Evolutionary conservation across 495 filamentous ascomycete species (phyloP).

Genomic region (Aspergillus sclerotioniger): DNA sequence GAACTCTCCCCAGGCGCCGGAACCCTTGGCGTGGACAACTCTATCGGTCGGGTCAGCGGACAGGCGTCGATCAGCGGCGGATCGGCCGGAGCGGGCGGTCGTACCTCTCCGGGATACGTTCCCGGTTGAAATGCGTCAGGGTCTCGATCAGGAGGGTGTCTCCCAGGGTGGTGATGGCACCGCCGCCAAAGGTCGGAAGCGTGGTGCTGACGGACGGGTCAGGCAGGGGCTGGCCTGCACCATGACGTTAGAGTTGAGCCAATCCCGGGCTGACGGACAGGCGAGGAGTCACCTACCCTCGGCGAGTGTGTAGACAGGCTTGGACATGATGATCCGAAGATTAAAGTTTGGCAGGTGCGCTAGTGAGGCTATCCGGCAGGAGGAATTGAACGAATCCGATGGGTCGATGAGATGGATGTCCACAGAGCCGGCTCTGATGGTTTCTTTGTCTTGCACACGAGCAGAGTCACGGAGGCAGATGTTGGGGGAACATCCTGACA

Average conservation of each 20-base stretch:
- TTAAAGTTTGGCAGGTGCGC: not conserved
- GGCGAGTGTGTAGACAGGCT: slow-evolving; percentile 21
- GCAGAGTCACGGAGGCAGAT: not conserved
- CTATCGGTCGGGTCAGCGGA: slow-evolving; percentile 25
- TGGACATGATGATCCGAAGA: slow-evolving; percentile 15
- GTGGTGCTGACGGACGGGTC: slow-evolving; percentile 29
- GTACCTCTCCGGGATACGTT: slow-evolving; percentile 47
- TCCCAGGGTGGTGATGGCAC: slow-evolving; percentile 24
- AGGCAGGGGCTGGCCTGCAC: slow-evolving; percentile 25
- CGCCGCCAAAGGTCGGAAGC: slow-evolving; percentile 28
- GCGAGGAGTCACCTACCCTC: slow-evolving; percentile 19
- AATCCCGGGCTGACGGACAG: not conserved
- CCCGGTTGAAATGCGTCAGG: slow-evolving; percentile 58
- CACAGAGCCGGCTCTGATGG: not conserved
- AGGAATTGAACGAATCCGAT: not conserved
- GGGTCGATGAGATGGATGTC: not conserved
- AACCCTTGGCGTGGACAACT: slow-evolving; percentile 63
- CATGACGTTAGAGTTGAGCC: slow-evolving; percentile 4
- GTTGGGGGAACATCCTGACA: not conserved
- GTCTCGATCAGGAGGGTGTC: slow-evolving; percentile 33
- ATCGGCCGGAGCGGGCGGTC: slow-evolving; percentile 5
- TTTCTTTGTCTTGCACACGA: not conserved
- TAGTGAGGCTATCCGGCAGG: not conserved
- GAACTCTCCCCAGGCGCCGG: slow-evolving; percentile 61
- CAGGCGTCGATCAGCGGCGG: not conserved